Conservation (phyloP, 768 basidiomycete genomes). For the Leccinum longicurvipes region DNA sequence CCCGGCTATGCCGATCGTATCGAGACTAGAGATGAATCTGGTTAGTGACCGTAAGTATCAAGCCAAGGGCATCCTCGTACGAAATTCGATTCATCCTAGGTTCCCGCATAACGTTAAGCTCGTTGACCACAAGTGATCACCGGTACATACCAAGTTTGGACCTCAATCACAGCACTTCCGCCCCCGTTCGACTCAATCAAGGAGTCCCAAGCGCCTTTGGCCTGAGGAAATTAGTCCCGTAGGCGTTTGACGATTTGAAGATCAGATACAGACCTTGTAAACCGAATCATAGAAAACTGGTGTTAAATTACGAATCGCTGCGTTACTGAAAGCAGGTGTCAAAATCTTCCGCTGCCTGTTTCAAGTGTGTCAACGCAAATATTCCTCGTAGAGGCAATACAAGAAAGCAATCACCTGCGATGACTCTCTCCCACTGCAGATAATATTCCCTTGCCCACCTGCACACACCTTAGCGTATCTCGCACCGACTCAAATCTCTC, state of each 20-base stretch:
- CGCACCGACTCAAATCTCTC: background rate
- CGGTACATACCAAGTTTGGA: conserved; percentile 45
- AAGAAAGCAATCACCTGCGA: conserved; percentile 29
- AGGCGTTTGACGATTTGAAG: background rate
- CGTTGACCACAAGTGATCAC: background rate
- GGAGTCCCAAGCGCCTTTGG: conserved; percentile 32
- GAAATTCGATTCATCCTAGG: conserved; percentile 45
- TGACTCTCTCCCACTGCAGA: conserved; percentile 43
- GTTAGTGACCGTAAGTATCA: background rate
- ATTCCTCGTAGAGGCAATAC: conserved; percentile 19
- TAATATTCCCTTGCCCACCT: conserved; percentile 38
- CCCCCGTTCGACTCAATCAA: conserved; percentile 20
- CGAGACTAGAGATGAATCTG: conserved; percentile 30
- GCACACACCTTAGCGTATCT: background rate
- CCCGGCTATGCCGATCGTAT: conserved; percentile 43
- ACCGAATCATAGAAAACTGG: conserved; percentile 40
- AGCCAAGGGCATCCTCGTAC: conserved; percentile 21
- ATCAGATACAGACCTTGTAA: conserved; percentile 36
- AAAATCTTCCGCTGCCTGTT: conserved; percentile 36
- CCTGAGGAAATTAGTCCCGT: conserved; percentile 11
- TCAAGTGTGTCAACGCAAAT: conserved; percentile 1
- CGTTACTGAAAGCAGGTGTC: conserved; percentile 40
- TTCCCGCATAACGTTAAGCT: background rate
- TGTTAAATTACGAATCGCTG: conserved; percentile 37
- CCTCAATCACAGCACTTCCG: conserved; percentile 40